Percentiles rank a stretch among this genome's conserved stretches.
Conservation (phyloP, 2,329 filamentous ascomycete genomes). For the Aspergillus pseudotamarii region DNA sequence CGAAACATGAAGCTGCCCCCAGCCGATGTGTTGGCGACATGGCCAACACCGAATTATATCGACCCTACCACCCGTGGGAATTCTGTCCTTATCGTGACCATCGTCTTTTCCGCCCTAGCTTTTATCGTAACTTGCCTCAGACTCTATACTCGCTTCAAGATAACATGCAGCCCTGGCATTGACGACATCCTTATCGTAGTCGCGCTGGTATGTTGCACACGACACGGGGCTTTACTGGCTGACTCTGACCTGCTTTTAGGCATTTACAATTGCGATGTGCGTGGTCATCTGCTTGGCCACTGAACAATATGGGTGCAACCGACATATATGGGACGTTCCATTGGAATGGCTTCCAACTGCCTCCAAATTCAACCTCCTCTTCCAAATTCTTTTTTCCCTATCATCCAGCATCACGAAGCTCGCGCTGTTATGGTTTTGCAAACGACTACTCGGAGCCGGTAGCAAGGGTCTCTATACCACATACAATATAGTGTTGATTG, state of each 20-base stretch:
- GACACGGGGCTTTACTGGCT: neutral
- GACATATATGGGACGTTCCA: slow-evolving; percentile 48
- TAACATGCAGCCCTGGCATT: slow-evolving; percentile 50
- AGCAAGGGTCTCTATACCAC: slow-evolving; percentile 28
- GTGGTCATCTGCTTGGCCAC: slow-evolving; percentile 37
- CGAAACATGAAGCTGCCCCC: slow-evolving; percentile 44
- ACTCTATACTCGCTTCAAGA: slow-evolving; percentile 49
- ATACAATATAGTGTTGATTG: slow-evolving; percentile 28
- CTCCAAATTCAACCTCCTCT: slow-evolving; percentile 40
- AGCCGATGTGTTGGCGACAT: slow-evolving; percentile 43
- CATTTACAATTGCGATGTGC: slow-evolving; percentile 41
- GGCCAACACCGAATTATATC: slow-evolving; percentile 53
- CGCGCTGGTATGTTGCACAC: slow-evolving; percentile 39
- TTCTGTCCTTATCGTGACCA: slow-evolving; percentile 45
- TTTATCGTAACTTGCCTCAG: slow-evolving; percentile 47
- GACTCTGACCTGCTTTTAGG: slow-evolving; percentile 20
- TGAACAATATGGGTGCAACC: slow-evolving; percentile 38
- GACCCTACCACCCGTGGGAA: slow-evolving; percentile 50
- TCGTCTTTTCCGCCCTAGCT: slow-evolving; percentile 44
- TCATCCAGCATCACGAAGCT: slow-evolving; percentile 41
- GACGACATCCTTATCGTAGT: slow-evolving; percentile 52
- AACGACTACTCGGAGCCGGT: slow-evolving; percentile 33
- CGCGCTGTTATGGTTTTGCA: slow-evolving; percentile 43
- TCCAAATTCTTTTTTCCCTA: slow-evolving; percentile 42
- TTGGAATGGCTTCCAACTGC: slow-evolving; percentile 29